Conservation (phyloP, 2,329 filamentous ascomycete species). For the Exophiala bonariae region DNA sequence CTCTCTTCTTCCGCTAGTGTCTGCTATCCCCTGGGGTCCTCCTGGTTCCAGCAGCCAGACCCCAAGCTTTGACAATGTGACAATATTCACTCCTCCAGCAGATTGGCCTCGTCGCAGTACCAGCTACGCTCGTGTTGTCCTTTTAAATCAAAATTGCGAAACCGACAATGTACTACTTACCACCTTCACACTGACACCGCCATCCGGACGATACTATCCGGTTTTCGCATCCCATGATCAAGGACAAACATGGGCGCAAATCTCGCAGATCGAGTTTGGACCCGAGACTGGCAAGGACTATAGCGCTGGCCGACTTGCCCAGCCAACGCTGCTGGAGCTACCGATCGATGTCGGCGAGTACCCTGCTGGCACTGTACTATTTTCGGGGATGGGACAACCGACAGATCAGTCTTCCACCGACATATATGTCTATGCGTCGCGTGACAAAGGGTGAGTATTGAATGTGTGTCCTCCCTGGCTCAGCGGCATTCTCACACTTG, state of each 20-base stretch:
- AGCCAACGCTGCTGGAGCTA: conserved; percentile 1
- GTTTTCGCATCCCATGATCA: conserved; percentile 5
- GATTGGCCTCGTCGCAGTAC: conserved; percentile 4
- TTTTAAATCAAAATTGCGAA: conserved; percentile 6
- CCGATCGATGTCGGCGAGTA: conserved; percentile 3
- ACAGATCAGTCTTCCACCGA: background rate
- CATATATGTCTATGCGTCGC: conserved; percentile 6
- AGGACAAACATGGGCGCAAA: background rate
- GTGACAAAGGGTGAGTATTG: conserved; percentile 1
- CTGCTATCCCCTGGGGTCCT: background rate
- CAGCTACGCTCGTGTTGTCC: conserved; percentile 4
- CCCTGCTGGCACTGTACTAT: conserved; percentile 3
- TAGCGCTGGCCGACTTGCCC: background rate
- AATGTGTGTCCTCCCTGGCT: background rate
- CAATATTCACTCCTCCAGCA: conserved; percentile 1
- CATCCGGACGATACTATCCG: conserved; percentile 1
- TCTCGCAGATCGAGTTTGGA: conserved; percentile 6
- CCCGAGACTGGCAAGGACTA: conserved; percentile 4
- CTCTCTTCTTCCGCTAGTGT: background rate
- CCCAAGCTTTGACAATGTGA: conserved; percentile 5
- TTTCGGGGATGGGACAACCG: conserved; percentile 1
- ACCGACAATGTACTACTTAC: conserved; percentile 6
- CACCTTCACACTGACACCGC: conserved; percentile 2
- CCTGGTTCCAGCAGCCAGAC: background rate
- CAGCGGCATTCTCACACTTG: background rate